phyloP scores from a whole-genome alignment of 306 rosid genomes.

The Cucurbita ficifolia region DNA sequence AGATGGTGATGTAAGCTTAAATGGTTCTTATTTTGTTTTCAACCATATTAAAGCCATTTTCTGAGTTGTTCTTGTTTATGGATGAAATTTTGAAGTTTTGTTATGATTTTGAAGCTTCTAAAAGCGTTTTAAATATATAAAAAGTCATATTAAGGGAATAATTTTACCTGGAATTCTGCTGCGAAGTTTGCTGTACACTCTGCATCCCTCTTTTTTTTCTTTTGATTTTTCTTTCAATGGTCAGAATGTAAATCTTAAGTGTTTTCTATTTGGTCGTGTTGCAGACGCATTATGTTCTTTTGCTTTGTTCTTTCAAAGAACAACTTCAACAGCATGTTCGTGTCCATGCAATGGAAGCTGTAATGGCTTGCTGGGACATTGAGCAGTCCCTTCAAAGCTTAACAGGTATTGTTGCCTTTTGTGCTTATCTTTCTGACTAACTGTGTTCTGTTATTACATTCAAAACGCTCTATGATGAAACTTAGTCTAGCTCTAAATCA shows the following conservation, averaged over 20 bases:
- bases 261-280: constrained; percentile 5
- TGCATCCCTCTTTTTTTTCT: not conserved
- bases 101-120: too few species aligned
- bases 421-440: not conserved
- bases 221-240: not conserved
- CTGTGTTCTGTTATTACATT: not conserved
- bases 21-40: not conserved
- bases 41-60: too few species aligned
- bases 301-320: constrained; percentile 95
- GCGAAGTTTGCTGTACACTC: not conserved
- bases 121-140: not conserved
- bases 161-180: not conserved
- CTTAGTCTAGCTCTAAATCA: not conserved
- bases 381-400: constrained; percentile 90
- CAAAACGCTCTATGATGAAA: not conserved
- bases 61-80: too few species aligned
- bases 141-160: not conserved
- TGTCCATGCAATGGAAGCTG: constrained; percentile 99
- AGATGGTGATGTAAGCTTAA: not conserved
- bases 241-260: not conserved
- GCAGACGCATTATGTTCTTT: constrained; percentile 88
- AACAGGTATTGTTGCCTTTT: constrained; percentile 42
- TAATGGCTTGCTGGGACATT: constrained; percentile 99
- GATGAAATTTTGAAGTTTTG: not conserved
- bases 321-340: constrained; percentile 96